These are phyloP conservation scores for Silene uniflora DNA, from an alignment of 148 eudicot genomes.

Conservation along the genomic window DNA sequence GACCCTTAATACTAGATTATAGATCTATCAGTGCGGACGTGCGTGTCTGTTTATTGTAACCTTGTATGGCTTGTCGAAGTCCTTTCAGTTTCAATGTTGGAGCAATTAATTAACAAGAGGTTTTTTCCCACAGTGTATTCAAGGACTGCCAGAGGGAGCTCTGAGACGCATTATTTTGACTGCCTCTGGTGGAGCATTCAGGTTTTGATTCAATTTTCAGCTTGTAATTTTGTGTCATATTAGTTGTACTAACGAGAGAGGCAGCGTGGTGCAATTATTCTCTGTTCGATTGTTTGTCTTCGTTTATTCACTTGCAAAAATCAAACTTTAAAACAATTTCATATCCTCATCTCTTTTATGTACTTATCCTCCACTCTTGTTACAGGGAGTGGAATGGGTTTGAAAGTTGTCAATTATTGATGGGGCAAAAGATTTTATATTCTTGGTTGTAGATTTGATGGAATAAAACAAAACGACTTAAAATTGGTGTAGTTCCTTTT, in stretches of 20 bases:
- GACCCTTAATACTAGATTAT: too few species aligned
- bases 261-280: not conserved
- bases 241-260: not conserved
- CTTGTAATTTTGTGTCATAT: not conserved
- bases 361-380: not conserved
- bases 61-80: slow-evolving; percentile 4
- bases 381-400: too few species aligned
- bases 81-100: not conserved
- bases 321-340: not conserved
- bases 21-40: too few species aligned
- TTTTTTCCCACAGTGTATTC: slow-evolving; percentile 71
- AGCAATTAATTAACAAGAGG: slow-evolving; percentile 20
- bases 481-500: too few species aligned
- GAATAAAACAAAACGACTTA: too few species aligned
- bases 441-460: too few species aligned
- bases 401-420: too few species aligned
- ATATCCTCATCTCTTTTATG: not conserved
- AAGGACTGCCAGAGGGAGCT: slow-evolving; percentile 97
- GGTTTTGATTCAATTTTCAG: slow-evolving; percentile 36
- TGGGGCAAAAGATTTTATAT: too few species aligned
- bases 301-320: not conserved
- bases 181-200: slow-evolving; percentile 98
- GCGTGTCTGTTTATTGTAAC: too few species aligned
- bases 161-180: slow-evolving; percentile 91
- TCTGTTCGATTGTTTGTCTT: not conserved